Evolutionary conservation across 2,329 filamentous ascomycete species (phyloP), one percentile per base, ranked within the genome.

Genomic region (Botrytis cinerea): DNA sequence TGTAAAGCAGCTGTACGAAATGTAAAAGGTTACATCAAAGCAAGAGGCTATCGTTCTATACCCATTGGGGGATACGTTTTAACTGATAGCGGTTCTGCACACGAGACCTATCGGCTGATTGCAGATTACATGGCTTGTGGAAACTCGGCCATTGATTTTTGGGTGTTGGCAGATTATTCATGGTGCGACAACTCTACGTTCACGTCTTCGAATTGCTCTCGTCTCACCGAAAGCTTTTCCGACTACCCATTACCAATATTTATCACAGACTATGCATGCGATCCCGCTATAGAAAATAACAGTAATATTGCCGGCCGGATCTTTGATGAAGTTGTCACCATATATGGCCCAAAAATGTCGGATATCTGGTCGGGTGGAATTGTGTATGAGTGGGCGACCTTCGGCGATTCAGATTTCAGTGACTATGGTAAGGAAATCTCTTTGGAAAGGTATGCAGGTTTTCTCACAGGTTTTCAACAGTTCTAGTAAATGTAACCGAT

Each of bases 401-500:
- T 12, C 6, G 14, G n/a, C n/a, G 14, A 54, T 54, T n/a, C n/a
- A 18, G 51, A 54, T 14, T 12, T 14, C 14, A 54, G n/a, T 54
- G 25, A 18, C 51, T 54, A 28, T n/a, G 51, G 51, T 28, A 54
- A 54, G 51, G 18, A 28, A 28, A 28, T 28, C 51, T 28, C n/a
- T 54, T 9, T 8, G n/a, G n/a, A 28, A 54, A 54, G 51, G 14
- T 16, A 2, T 54, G n/a, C 51, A 16, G 14, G 14, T 28, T 54
- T 54, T 54, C n/a, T 54, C 28, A 54, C 51, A 54, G 14, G 28
- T 6, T 54, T 14, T 28, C n/a, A 18, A 28, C 14, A 74, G 74
- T 69, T 57, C 64, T 54, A 9, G 64, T 54, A 28, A 68, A 32
- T 54, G 14, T 71, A 38, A 40, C 64, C 43, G 86, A 86, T 76